Evolutionary conservation across 2,329 filamentous ascomycete species (phyloP).

Genomic region (Cephalotrichum gorgonifer): DNA sequence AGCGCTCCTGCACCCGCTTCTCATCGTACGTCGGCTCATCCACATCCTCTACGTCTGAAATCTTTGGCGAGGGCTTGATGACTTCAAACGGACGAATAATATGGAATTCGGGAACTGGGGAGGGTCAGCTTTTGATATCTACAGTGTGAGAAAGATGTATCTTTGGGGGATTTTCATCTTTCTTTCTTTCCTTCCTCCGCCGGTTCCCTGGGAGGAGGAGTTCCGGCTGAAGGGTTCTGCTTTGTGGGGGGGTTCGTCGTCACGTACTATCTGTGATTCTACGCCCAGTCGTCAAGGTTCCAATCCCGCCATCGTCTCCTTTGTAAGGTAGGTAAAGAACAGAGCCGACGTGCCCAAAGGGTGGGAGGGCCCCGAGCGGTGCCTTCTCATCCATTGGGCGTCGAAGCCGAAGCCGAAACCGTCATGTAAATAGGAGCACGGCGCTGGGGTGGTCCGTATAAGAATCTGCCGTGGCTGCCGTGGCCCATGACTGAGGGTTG

Average conservation of each 20-base stretch:
- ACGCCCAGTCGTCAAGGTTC: background rate
- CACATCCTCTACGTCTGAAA: background rate
- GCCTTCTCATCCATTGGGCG: slow-evolving; percentile 1
- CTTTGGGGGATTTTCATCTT: no score
- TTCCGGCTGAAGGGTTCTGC: no score
- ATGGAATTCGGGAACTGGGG: background rate
- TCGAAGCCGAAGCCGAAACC: background rate
- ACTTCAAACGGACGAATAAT: slow-evolving; percentile 1
- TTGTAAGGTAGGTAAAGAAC: background rate
- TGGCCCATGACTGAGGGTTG: background rate
- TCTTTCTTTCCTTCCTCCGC: no score
- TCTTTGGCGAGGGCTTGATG: background rate
- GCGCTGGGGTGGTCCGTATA: background rate
- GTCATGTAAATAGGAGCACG: background rate
- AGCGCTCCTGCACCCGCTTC: slow-evolving; percentile 29
- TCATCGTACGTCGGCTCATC: slow-evolving; percentile 9
- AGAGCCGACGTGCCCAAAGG: background rate
- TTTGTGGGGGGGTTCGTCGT: background rate
- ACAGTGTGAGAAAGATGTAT: no score
- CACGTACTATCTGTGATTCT: background rate
- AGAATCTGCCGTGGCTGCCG: background rate
- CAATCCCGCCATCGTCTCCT: background rate
- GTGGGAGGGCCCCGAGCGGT: background rate
- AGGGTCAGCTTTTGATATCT: background rate
- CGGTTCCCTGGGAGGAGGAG: no score